Evolutionary conservation across 2,329 filamentous ascomycete genomes (phyloP).

Genomic region (Lasiodiplodia gonubiensis): DNA sequence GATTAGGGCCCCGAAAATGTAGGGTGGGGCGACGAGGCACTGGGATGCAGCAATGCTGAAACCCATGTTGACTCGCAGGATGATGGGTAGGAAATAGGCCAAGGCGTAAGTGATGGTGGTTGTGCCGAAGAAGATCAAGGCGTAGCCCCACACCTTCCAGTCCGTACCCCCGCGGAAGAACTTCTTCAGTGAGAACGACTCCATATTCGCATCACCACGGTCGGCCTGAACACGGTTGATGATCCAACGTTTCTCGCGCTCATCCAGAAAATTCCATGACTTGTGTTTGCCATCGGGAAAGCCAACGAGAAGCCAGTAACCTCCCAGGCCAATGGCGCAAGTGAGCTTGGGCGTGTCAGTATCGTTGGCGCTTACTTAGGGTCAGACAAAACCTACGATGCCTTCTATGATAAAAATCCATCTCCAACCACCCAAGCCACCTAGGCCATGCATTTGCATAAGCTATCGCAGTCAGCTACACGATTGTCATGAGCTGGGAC

Average conservation of each 20-base stretch:
- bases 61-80: slow-evolving; percentile 67
- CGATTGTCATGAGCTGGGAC: slow-evolving; percentile 39
- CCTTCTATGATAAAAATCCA: slow-evolving; percentile 56
- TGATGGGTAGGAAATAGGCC: slow-evolving; percentile 79
- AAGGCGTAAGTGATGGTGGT: slow-evolving; percentile 78
- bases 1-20: slow-evolving; percentile 44
- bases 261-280: slow-evolving; percentile 52
- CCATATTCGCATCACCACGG: slow-evolving; percentile 56
- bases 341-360: slow-evolving; percentile 39
- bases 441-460: slow-evolving; percentile 67
- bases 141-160: slow-evolving; percentile 62
- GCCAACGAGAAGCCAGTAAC: slow-evolving; percentile 53
- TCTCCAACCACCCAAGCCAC: slow-evolving; percentile 52
- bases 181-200: slow-evolving; percentile 55
- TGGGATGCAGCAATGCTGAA: slow-evolving; percentile 69
- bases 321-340: slow-evolving; percentile 45
- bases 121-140: slow-evolving; percentile 62
- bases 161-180: slow-evolving; percentile 57
- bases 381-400: slow-evolving; percentile 15
- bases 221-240: slow-evolving; percentile 60
- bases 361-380: neutral
- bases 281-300: slow-evolving; percentile 53
- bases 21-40: slow-evolving; percentile 67
- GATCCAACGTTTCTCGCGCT: slow-evolving; percentile 56
- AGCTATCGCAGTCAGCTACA: slow-evolving; percentile 43